Evolutionary conservation across 352 stramenopile genomes (phyloP).

Genomic region (Phytophthora chlamydospora): DNA sequence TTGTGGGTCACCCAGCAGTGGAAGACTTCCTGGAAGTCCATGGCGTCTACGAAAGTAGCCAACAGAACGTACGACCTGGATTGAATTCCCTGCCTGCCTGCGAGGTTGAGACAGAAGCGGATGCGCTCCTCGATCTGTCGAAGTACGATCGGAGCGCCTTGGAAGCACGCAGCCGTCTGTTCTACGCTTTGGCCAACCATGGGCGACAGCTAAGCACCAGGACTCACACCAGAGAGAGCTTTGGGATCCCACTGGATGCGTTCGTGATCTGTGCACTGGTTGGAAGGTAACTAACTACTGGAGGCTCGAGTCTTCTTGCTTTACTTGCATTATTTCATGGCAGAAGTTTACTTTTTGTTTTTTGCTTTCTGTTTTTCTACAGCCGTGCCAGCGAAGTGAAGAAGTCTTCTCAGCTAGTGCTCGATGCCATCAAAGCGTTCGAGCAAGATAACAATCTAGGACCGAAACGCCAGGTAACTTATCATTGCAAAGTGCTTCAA

Average conservation of each 20-base stretch:
- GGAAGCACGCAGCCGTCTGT: constrained; percentile 7
- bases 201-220: constrained; percentile 10
- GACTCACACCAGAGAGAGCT: constrained; percentile 15
- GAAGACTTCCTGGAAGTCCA: constrained; percentile 72
- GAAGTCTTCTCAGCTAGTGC: constrained; percentile 44
- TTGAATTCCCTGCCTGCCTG: not conserved
- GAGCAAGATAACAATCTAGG: constrained; percentile 8
- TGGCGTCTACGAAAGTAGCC: constrained; percentile 33
- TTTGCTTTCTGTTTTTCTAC: constrained; percentile 1
- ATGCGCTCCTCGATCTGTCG: constrained; percentile 40
- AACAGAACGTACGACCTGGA: not conserved
- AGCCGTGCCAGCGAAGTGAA: constrained; percentile 71
- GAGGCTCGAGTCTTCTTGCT: not conserved
- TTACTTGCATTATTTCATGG: not conserved
- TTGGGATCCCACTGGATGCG: constrained; percentile 39
- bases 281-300: constrained; percentile 54
- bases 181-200: constrained; percentile 30
- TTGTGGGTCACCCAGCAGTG: constrained; percentile 70
- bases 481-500: no score
- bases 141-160: constrained; percentile 26
- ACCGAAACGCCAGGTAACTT: constrained; percentile 13
- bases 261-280: constrained; percentile 71
- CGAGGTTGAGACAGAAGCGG: not conserved
- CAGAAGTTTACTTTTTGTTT: not conserved
- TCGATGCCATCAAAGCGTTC: constrained; percentile 51